Conservation (phyloP, 192 early-diverging fungal genomes). For the Backusella luteola region DNA sequence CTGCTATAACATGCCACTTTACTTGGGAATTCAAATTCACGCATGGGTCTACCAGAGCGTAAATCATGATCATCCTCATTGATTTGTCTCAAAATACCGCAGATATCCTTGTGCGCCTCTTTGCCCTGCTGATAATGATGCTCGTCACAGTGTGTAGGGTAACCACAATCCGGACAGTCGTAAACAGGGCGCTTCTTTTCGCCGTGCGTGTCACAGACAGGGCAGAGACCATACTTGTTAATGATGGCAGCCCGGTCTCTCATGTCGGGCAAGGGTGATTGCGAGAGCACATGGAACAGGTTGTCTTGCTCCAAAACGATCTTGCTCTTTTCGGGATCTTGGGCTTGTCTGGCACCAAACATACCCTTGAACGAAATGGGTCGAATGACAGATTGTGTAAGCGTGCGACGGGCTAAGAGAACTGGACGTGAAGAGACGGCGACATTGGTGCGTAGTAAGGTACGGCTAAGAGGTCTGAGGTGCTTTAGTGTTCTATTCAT, state of each 20-base stretch:
- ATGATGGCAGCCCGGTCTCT: conserved; percentile 63
- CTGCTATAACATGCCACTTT: not conserved
- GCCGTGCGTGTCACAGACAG: conserved; percentile 59
- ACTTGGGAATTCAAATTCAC: conserved; percentile 79
- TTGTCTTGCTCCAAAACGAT: conserved; percentile 48
- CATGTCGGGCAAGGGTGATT: conserved; percentile 68
- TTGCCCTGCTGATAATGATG: conserved; percentile 65
- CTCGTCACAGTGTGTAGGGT: conserved; percentile 74
- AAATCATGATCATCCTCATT: conserved; percentile 83
- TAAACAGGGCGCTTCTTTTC: conserved; percentile 52
- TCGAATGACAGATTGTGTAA: conserved; percentile 15
- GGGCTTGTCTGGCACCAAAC: not conserved
- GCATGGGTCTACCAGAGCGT: conserved; percentile 68
- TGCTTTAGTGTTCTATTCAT: conserved; percentile 12
- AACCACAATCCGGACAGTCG: conserved; percentile 78
- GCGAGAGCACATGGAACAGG: conserved; percentile 67
- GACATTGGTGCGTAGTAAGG: not conserved
- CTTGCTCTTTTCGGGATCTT: conserved; percentile 9
- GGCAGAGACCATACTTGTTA: conserved; percentile 62
- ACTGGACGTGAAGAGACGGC: not conserved
- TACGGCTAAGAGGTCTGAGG: not conserved
- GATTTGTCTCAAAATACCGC: conserved; percentile 60
- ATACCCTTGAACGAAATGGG: conserved; percentile 34
- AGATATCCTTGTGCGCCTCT: conserved; percentile 52
- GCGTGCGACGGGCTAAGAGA: not conserved